phyloP scores from a whole-genome alignment of 73 alveolate genomes.

The Paramecium bursaria region DNA sequence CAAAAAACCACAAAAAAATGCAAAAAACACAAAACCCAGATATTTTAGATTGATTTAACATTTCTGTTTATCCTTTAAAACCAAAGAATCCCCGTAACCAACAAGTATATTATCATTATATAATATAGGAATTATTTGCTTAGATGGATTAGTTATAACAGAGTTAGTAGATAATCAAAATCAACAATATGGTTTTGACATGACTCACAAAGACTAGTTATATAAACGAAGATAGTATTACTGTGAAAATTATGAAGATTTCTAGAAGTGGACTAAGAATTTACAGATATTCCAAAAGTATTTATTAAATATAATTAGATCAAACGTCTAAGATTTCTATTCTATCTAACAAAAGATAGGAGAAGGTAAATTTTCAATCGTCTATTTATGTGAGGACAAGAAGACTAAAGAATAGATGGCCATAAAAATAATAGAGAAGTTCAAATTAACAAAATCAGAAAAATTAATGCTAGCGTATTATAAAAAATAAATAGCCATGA shows the following conservation, averaged over 20 bases:
- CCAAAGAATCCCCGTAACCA: background rate
- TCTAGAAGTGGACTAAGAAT: constrained; percentile 43
- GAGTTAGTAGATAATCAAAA: constrained; percentile 9
- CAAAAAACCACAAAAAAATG: constrained; percentile 26
- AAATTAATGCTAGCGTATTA: constrained; percentile 57
- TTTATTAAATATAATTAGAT: background rate
- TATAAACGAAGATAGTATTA: constrained; percentile 22
- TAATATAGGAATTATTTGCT: constrained; percentile 21
- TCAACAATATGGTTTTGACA: constrained; percentile 50
- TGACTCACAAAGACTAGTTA: constrained; percentile 43
- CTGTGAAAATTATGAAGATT: constrained; percentile 38
- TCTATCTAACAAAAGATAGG: constrained; percentile 46
- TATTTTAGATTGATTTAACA: constrained; percentile 29
- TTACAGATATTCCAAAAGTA: constrained; percentile 52
- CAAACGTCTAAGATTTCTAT: constrained; percentile 33
- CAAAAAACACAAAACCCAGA: background rate
- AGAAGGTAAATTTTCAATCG: constrained; percentile 71
- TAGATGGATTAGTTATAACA: constrained; percentile 40
- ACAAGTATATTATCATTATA: background rate
- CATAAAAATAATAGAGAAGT: constrained; percentile 73
- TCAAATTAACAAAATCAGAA: constrained; percentile 41
- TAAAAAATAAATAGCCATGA: constrained; percentile 68
- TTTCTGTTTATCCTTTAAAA: constrained; percentile 40
- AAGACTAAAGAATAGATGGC: constrained; percentile 67
- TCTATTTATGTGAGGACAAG: constrained; percentile 56